These are phyloP conservation scores for Wickerhamomyces strasburgensis DNA, from an alignment of 805 yeast species.

Conservation along the genomic window DNA sequence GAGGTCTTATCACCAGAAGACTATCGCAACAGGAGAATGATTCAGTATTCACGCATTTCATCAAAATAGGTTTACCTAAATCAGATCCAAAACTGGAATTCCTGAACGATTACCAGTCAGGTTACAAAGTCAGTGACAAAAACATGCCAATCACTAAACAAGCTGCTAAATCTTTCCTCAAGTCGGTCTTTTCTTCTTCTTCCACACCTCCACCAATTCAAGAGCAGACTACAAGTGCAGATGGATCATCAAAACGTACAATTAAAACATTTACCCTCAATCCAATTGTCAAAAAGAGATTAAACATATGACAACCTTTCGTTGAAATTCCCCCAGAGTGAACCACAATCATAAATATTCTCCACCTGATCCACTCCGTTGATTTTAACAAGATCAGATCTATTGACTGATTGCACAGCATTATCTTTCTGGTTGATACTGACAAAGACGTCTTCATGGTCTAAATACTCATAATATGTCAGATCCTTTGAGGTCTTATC, in stretches of 20 bases:
- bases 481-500: conserved; percentile 3
- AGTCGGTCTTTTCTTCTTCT: conserved; percentile 2
- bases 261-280: conserved; percentile 7
- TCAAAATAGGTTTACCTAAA: conserved; percentile 1
- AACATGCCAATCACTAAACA: conserved; percentile 7
- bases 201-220: not conserved
- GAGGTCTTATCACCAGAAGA: conserved; percentile 2
- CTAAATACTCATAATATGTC: conserved; percentile 18
- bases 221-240: not conserved
- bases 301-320: conserved; percentile 15
- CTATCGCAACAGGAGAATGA: conserved; percentile 4
- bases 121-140: too few relatives aligned
- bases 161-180: conserved; percentile 7
- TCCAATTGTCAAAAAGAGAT: conserved; percentile 16
- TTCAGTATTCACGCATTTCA: conserved; percentile 11
- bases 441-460: conserved; percentile 18
- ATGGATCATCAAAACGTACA: conserved; percentile 3
- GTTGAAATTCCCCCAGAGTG: conserved; percentile 14
- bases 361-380: conserved; percentile 10
- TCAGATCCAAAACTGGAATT: not conserved
- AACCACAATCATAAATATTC: conserved; percentile 22
- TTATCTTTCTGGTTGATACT: conserved; percentile 18
- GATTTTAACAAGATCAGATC: conserved; percentile 3
- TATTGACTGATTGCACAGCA: conserved; percentile 9
- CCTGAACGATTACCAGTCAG: too few relatives aligned